These are phyloP conservation scores for Poterioochromonas sp. DNA, from an alignment of 352 stramenopile species.

Conservation along the genomic window DNA sequence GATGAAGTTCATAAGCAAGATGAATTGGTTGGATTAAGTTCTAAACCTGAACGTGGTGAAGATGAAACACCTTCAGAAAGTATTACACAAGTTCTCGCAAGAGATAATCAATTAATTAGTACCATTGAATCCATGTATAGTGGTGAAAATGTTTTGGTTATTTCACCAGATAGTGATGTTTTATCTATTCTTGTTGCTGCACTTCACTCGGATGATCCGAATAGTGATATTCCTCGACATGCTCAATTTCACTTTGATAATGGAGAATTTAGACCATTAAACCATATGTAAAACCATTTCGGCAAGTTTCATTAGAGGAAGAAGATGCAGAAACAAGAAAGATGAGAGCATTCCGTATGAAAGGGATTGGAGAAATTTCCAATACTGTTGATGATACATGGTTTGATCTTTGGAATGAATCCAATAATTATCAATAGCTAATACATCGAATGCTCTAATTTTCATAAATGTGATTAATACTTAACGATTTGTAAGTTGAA, in stretches of 20 bases:
- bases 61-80: not conserved
- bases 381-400: not conserved
- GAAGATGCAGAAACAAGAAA: not conserved
- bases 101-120: not conserved
- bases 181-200: not conserved
- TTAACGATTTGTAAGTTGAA: no score
- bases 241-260: not conserved
- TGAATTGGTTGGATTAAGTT: not conserved
- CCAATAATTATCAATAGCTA: no score
- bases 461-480: no score
- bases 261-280: not conserved
- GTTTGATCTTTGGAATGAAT: not conserved
- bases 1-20: not conserved
- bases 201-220: not conserved
- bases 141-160: not conserved
- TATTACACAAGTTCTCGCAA: not conserved
- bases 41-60: not conserved
- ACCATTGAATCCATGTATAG: not conserved
- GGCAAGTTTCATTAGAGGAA: no score
- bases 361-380: not conserved
- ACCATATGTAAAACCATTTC: not conserved
- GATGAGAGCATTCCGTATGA: not conserved
- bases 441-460: no score
- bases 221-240: not conserved
- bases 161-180: not conserved